A percentile compares a stretch with the other conserved stretches of the same genome.
Evolutionary conservation across 1,284 basidiomycete genomes (phyloP).

Genomic region (Trichosporon ovoides): DNA sequence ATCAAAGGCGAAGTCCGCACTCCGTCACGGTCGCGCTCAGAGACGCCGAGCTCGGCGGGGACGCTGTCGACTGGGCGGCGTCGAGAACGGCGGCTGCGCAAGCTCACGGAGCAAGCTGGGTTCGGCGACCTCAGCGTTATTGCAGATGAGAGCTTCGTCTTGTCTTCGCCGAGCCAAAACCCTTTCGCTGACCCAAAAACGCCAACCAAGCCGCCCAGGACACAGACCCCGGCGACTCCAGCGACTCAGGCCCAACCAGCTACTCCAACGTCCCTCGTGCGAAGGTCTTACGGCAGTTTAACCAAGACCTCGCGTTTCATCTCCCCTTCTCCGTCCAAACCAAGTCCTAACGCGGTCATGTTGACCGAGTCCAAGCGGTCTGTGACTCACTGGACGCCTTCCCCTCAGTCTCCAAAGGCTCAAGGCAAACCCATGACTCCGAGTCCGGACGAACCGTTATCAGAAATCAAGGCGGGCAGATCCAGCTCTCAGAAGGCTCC

Average conservation of each 20-base stretch:
- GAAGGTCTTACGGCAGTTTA: conserved; percentile 5
- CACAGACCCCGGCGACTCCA: not conserved
- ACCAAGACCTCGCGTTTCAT: not conserved
- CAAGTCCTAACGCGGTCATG: conserved; percentile 27
- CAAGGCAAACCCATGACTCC: not conserved
- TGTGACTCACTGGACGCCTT: conserved; percentile 23
- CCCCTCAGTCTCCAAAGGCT: conserved; percentile 3
- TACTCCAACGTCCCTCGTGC: conserved; percentile 37
- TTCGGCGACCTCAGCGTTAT: conserved; percentile 41
- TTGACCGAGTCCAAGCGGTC: conserved; percentile 28
- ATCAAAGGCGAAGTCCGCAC: conserved; percentile 14
- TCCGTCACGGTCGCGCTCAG: not conserved
- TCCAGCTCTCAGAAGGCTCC: not conserved
- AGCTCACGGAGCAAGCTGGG: conserved; percentile 36
- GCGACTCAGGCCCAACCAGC: conserved; percentile 1
- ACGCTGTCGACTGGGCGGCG: conserved; percentile 20
- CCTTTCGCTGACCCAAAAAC: conserved; percentile 29
- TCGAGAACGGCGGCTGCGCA: conserved; percentile 17
- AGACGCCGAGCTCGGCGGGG: conserved; percentile 3
- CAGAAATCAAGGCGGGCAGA: not conserved
- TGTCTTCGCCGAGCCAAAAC: conserved; percentile 28
- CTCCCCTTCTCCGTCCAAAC: conserved; percentile 3
- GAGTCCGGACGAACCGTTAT: not conserved
- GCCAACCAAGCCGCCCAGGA: conserved; percentile 31
- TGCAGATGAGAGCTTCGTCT: conserved; percentile 27